Base-by-base conservation (phyloP, 1,284 basidiomycete genomes). In the Pseudozyma sp. region DNA sequence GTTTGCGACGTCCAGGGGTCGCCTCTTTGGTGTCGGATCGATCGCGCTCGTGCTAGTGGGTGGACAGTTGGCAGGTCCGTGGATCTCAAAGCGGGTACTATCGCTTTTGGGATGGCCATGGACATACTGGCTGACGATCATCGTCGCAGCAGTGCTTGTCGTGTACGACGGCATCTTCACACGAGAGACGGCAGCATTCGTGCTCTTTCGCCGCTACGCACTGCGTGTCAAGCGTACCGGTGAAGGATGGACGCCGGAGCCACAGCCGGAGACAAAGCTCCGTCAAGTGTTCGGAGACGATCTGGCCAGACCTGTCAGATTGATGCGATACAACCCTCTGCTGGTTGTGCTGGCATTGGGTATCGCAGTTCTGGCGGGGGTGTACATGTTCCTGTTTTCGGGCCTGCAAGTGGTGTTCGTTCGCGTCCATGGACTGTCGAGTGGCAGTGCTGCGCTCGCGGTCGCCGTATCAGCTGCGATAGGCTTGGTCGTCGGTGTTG, bases 101-200 rank as follows among this genome's bases (percentile, higher is more conserved):
- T 17, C 52, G 40, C 33, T 68, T 8, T 17, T 62, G 34, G 34
- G 39, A 31, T 77, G 72, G 77, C 54, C 65, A 0, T 78, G 77
- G 77, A 76, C 67, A 7, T 77, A 71, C 55, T 78, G 77, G 77
- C 33, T 66, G 37, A 65, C 62, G 16, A 52, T 68, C 8, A 69
- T 76, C 44, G 60, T 65, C 8, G 60, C 69, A 16, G 65, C 59
- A 3, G 65, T 68, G 13, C 42, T 63, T 34, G 62, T 73, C 14
- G 62, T 73, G 8, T 68, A 69, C 40, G 43, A 66, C 8, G 74
- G 69, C 5, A 24, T 69, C 13, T 53, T 53, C 7, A 57, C 65
- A 17, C 53, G 48, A 4, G 74, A 76, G 39, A 62, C 74, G 9
- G 48, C 57, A 4, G 24, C 74, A 2, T 60, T 68, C 31, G 56